phyloP scores from a whole-genome alignment of 2,329 filamentous ascomycete genomes.

The Colletotrichum spaethianum region DNA sequence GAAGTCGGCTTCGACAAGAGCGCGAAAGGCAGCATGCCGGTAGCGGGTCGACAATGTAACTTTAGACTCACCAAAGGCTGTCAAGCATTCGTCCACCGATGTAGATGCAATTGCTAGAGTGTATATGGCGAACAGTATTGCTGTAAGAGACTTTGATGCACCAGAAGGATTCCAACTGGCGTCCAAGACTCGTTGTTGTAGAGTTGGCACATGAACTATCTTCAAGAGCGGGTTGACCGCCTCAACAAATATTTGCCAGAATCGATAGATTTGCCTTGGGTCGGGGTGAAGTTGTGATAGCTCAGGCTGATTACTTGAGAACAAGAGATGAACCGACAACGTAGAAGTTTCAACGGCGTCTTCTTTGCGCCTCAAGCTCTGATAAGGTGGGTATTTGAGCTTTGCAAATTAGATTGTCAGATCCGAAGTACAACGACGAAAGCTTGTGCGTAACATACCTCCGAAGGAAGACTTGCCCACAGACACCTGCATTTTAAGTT shows the following conservation, averaged over 20 bases:
- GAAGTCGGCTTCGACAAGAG: slow-evolving; percentile 46
- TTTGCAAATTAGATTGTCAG: not conserved
- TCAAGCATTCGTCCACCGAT: slow-evolving; percentile 41
- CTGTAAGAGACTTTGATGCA: slow-evolving; percentile 42
- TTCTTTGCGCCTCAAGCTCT: slow-evolving; percentile 43
- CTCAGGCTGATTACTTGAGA: not conserved
- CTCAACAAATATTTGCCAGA: slow-evolving; percentile 53
- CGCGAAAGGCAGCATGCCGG: slow-evolving; percentile 44
- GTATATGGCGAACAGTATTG: slow-evolving; percentile 49
- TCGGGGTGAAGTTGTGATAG: slow-evolving; percentile 47
- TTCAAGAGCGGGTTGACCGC: slow-evolving; percentile 51
- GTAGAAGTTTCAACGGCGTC: slow-evolving; percentile 41
- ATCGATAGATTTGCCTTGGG: slow-evolving; percentile 47
- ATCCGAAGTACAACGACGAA: fast-evolving
- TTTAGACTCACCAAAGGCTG: slow-evolving; percentile 41
- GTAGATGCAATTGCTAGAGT: slow-evolving; percentile 45
- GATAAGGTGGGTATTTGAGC: slow-evolving; percentile 41
- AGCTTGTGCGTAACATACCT: not conserved
- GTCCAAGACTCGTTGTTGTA: slow-evolving; percentile 50
- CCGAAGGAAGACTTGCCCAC: slow-evolving; percentile 22
- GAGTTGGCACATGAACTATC: slow-evolving; percentile 50
- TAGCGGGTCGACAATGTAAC: slow-evolving; percentile 43
- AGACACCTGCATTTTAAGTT: not conserved
- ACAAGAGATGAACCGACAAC: slow-evolving; percentile 30
- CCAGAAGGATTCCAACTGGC: slow-evolving; percentile 46